phyloP scores from a whole-genome alignment of 495 filamentous ascomycete species.

The Penicillium antarcticum region DNA sequence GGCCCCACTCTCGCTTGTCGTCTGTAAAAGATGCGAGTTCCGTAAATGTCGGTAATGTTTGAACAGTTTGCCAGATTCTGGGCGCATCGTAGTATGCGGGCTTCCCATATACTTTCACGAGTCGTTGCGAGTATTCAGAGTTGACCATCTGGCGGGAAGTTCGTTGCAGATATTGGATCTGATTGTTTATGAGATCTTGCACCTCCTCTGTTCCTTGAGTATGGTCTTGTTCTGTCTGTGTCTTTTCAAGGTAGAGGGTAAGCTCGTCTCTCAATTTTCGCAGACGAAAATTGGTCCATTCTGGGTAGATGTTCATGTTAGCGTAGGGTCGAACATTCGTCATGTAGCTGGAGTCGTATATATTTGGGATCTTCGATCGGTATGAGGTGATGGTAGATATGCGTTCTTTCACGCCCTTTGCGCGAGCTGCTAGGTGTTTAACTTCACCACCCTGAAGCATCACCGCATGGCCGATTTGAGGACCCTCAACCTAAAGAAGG shows the following conservation, averaged over 20 bases:
- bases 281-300: conserved; percentile 29
- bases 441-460: conserved; percentile 34
- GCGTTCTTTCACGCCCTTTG: conserved; percentile 25
- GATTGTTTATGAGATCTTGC: conserved; percentile 7
- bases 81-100: conserved; percentile 14
- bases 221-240: neutral
- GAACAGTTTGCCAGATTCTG: conserved; percentile 14
- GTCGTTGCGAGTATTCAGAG: neutral
- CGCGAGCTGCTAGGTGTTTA: conserved; percentile 28
- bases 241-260: conserved; percentile 3
- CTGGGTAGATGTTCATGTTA: conserved; percentile 21
- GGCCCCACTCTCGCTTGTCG: conserved; percentile 7
- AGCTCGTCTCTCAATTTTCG: conserved; percentile 15
- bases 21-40: conserved; percentile 7
- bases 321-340: conserved; percentile 31
- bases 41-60: conserved; percentile 11
- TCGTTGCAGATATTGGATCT: conserved; percentile 14
- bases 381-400: conserved; percentile 34
- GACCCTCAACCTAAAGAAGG: conserved; percentile 20
- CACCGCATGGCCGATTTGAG: conserved; percentile 21
- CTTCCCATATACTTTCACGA: conserved; percentile 8
- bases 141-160: conserved; percentile 18
- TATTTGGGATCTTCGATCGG: conserved; percentile 18
- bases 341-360: conserved; percentile 28
- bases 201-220: neutral